phyloP scores from a whole-genome alignment of 768 basidiomycete genomes.

The Naganishia antarctica region DNA sequence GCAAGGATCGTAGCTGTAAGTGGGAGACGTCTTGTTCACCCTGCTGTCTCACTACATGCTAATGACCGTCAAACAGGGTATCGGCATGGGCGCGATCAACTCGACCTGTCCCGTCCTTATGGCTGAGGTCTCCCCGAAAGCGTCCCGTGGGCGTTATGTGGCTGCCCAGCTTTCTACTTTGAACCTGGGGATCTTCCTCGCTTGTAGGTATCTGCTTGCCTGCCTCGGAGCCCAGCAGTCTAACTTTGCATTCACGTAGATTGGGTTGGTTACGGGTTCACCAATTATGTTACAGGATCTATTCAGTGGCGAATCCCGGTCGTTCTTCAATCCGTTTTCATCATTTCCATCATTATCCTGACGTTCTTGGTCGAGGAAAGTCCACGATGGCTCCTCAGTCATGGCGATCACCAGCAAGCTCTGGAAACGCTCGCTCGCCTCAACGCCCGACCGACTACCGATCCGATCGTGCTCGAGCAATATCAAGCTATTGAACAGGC shows the following conservation, averaged over 20 bases:
- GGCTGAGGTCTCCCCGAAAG: conserved; percentile 35
- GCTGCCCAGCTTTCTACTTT: conserved; percentile 19
- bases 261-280: conserved; percentile 41
- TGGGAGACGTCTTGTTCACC: conserved; percentile 14
- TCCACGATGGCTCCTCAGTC: conserved; percentile 32
- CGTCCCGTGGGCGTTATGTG: conserved; percentile 30
- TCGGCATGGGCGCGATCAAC: conserved; percentile 37
- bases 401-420: conserved; percentile 23
- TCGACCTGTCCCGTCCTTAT: conserved; percentile 38
- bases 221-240: not conserved
- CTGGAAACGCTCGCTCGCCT: conserved; percentile 31
- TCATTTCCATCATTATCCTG: conserved; percentile 33
- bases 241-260: conserved; percentile 11
- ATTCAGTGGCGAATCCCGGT: conserved; percentile 37
- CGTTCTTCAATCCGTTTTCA: conserved; percentile 37
- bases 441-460: conserved; percentile 21
- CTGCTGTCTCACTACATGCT: too few species aligned
- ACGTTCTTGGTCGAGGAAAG: conserved; percentile 38
- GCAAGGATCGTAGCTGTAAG: conserved; percentile 35
- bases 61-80: not conserved
- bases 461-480: conserved; percentile 29
- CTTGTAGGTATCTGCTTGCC: conserved; percentile 4
- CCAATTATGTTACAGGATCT: conserved; percentile 26
- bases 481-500: conserved; percentile 29
- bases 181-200: conserved; percentile 28